Conservation (phyloP, 768 basidiomycete genomes). For the Kwoniella pini region DNA sequence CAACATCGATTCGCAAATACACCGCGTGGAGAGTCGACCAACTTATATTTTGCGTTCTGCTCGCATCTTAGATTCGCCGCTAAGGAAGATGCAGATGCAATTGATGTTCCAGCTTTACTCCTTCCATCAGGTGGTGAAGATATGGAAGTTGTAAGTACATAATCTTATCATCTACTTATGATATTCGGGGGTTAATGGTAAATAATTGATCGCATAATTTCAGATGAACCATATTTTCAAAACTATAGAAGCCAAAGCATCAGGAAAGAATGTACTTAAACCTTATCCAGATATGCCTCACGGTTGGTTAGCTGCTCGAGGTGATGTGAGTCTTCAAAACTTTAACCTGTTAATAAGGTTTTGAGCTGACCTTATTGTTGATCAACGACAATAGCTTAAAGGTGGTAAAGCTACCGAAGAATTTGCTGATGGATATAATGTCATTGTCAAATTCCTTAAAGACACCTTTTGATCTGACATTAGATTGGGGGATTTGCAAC, state of each 20-base stretch:
- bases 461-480: constrained; percentile 14
- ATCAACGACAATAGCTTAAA: constrained; percentile 2
- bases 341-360: no score
- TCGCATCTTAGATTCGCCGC: constrained; percentile 31
- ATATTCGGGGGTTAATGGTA: background rate
- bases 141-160: constrained; percentile 59
- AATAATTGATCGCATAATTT: background rate
- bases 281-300: constrained; percentile 34
- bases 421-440: constrained; percentile 18
- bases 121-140: constrained; percentile 66
- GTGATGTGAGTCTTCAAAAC: constrained; percentile 40
- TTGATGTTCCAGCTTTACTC: constrained; percentile 62
- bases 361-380: background rate
- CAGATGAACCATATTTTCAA: constrained; percentile 42
- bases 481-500: no score
- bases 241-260: constrained; percentile 33
- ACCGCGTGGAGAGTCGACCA: background rate
- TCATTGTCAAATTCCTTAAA: constrained; percentile 28
- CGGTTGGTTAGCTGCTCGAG: constrained; percentile 46
- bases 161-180: background rate
- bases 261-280: constrained; percentile 41
- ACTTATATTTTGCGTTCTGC: background rate
- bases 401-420: constrained; percentile 17
- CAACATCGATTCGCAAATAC: background rate
- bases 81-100: constrained; percentile 59